Base-by-base conservation (phyloP, 257 asterid genomes). In the Agastache rugosa region DNA sequence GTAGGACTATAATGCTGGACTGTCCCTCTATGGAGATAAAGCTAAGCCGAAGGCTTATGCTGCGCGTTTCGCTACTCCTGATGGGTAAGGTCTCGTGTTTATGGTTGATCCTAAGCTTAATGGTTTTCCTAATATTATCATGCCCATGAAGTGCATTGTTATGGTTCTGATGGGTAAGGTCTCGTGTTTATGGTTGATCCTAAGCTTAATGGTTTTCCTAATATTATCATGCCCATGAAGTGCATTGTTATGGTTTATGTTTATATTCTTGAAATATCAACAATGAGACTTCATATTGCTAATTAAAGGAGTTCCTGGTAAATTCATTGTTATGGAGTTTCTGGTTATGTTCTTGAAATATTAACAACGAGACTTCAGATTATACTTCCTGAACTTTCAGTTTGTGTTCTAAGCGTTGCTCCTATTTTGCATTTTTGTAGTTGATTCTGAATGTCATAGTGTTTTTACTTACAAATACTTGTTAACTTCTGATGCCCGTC, bases 21-120 rank as follows among this genome's bases (percentile, higher is more conserved):
- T 87, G 53, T 88, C 97, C 41, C 95, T 94, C 12, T 94, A 92
- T 71, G 99, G 98, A 71, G 99, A 94, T 77, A 92, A 89, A 85
- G 98, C 87, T 42, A 92, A 94, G 82, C 92, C 99, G 53, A 94
- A 83, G 88, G 75, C 90, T 45, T 92, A 80, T 78, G 99, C 98
- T 34, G 99, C 98, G 20, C 98, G 93, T 58, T 94, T 92, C 79
- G 90, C 97, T 22, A 81, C 98, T 67, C 73, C 89, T 5, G 99
- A 94, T 81, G 96, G 99, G 99, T 94, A 89, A 72, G 50, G 47
- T 16, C 77, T 70, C 54, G 50, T 29, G 41, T 37, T 37, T 67
- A 47, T 23, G 15, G 1, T 55, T 66, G 63, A 27, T 34, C 29
- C 4, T 4, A n/a, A 69, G 19, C 78, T 50, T 39, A 63, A 14